Percentiles rank a stretch among this genome's conserved stretches.
phyloP scores from a whole-genome alignment of 2,329 filamentous ascomycete species.

The Paecilomyces formosus region DNA sequence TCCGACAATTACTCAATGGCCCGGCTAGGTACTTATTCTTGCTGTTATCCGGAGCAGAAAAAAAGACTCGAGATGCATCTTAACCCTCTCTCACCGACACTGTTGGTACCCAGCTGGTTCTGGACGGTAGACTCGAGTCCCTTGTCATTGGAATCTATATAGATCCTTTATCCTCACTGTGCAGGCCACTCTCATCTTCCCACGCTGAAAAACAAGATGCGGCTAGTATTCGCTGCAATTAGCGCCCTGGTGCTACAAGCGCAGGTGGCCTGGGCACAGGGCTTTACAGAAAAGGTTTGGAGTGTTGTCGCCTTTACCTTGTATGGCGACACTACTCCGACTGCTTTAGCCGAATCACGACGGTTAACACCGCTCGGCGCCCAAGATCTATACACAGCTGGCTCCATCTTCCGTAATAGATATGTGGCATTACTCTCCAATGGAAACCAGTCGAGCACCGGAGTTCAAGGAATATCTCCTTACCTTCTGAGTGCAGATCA shows the following conservation, averaged over 20 bases:
- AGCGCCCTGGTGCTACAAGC: slow-evolving; percentile 10
- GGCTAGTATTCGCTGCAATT: background rate
- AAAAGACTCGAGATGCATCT: background rate
- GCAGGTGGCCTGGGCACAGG: slow-evolving; percentile 16
- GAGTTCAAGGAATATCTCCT: slow-evolving; percentile 39
- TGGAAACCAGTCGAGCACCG: slow-evolving; percentile 19
- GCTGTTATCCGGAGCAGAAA: background rate
- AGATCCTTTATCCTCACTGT: background rate
- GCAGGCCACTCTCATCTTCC: background rate
- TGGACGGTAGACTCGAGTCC: background rate
- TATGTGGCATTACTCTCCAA: slow-evolving; percentile 37
- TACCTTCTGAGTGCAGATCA: slow-evolving; percentile 40
- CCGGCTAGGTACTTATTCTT: background rate
- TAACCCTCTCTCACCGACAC: slow-evolving; percentile 6
- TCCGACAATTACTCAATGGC: background rate
- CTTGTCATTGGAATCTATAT: background rate
- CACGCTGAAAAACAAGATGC: background rate
- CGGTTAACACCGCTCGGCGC: slow-evolving; percentile 49
- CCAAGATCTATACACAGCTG: slow-evolving; percentile 45
- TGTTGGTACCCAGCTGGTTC: background rate
- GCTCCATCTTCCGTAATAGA: slow-evolving; percentile 44
- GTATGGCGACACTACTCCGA: slow-evolving; percentile 49
- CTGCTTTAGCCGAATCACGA: slow-evolving; percentile 25
- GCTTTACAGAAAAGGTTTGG: slow-evolving; percentile 29
- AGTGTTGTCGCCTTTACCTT: slow-evolving; percentile 48